These are phyloP conservation scores for Lophiostoma macrostomum DNA, from an alignment of 495 filamentous ascomycete species.

Conservation along the genomic window DNA sequence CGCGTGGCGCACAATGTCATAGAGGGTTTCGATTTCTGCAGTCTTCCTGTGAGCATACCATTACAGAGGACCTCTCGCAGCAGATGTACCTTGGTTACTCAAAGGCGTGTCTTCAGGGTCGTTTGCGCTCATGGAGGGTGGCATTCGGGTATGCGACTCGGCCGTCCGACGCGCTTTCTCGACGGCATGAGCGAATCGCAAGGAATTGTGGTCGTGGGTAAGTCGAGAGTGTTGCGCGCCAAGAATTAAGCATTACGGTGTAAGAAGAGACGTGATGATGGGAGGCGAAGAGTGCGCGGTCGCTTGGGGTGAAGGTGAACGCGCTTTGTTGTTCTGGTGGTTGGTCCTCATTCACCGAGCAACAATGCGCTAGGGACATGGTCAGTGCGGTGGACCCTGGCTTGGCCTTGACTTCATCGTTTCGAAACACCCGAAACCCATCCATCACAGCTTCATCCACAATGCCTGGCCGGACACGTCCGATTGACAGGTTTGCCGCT, in stretches of 20 bases:
- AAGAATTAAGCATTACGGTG: constrained; percentile 30
- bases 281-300: not conserved
- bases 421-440: constrained; percentile 40
- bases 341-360: constrained; percentile 7
- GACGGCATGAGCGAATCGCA: constrained; percentile 37
- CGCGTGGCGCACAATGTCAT: constrained; percentile 70
- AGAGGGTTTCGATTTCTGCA: constrained; percentile 73
- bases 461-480: constrained; percentile 51
- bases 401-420: too few relatives aligned
- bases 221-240: constrained; percentile 11
- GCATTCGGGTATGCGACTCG: constrained; percentile 34
- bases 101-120: constrained; percentile 7
- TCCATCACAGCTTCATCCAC: constrained; percentile 24
- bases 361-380: constrained; percentile 4
- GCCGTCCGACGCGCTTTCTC: constrained; percentile 24
- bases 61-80: too few relatives aligned
- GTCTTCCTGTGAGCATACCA: not conserved
- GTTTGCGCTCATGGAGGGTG: constrained; percentile 30
- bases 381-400: constrained; percentile 17
- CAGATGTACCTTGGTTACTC: constrained; percentile 60
- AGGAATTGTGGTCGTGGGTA: constrained; percentile 20
- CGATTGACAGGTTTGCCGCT: constrained; percentile 84
- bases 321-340: constrained; percentile 26
- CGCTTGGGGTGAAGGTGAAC: constrained; percentile 4
- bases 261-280: constrained; percentile 18